phyloP scores from a whole-genome alignment of 306 rosid genomes.

The Inga leiocalycina region DNA sequence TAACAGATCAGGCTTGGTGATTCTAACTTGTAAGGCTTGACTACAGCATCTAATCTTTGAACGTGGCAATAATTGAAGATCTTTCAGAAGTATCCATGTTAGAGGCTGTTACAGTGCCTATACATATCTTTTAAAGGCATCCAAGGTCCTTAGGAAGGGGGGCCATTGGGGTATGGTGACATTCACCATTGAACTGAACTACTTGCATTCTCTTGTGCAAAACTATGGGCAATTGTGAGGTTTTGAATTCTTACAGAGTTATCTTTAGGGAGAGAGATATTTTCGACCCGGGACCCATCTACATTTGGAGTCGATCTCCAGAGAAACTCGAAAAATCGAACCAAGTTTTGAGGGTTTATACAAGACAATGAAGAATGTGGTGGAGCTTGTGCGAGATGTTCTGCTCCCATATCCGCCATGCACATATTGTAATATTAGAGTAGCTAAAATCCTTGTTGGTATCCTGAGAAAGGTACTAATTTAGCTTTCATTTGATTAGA shows the following conservation, averaged over 20 bases:
- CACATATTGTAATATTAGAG: constrained; percentile 8
- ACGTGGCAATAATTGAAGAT: constrained; percentile 28
- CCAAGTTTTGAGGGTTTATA: not conserved
- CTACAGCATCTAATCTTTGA: constrained; percentile 28
- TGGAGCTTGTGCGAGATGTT: not conserved
- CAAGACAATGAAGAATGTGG: not conserved
- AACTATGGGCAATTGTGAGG: not conserved
- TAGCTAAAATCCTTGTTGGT: constrained; percentile 25
- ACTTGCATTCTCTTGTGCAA: constrained; percentile 16
- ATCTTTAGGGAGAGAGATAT: not conserved
- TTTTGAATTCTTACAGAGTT: not conserved
- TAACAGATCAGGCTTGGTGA: constrained; percentile 41
- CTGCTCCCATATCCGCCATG: constrained; percentile 8
- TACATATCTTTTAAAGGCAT: constrained; percentile 30
- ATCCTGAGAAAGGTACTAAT: too few relatives aligned
- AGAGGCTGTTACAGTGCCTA: constrained; percentile 26
- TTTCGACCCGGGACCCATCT: not conserved
- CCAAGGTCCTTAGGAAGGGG: constrained; percentile 35
- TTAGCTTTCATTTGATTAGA: not conserved
- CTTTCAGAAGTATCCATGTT: constrained; percentile 18
- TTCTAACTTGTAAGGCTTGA: constrained; percentile 22
- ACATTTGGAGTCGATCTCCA: not conserved
- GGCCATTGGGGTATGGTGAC: constrained; percentile 12
- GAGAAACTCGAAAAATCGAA: constrained; percentile 14
- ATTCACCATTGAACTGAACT: constrained; percentile 26